Base-by-base conservation (phyloP, 2,329 filamentous ascomycete species). In the Cladosporium oxysporum region DNA sequence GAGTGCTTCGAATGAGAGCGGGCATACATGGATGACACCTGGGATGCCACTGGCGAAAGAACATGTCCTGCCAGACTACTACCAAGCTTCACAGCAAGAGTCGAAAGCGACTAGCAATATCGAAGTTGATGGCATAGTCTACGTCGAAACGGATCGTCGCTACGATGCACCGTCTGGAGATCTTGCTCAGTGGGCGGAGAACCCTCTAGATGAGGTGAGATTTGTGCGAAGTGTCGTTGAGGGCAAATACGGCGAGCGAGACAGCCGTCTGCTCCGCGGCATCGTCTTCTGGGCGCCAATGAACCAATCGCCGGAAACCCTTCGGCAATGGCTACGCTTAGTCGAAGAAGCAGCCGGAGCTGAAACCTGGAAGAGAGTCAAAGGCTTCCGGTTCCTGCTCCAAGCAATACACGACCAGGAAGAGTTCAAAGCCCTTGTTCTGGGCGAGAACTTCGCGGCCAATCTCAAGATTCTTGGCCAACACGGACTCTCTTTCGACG, bases 201-300 rank as follows among this genome's bases (percentile, higher is more conserved):
- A 85, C 55, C 89, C 91, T 0, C 83, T 96, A 3, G 82, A 87
- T 66, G 93, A 96, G 79, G 83, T 96, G 31, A 83, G 83, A 52
- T 92, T 88, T 77, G 76, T 94, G 65, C 82, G 86, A 66, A 84
- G 88, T 47, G 85, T 96, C 66, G 86, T 87, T 3, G 82, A 87
- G 44, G 90, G 90, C 14, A 75, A 83, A 1, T 73, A 74, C 49
- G 72, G 71, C 23, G 61, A 68, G 11, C 65, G 67, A 60, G 84
- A 88, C 62, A 82, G 82, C 16, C 75, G 80, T 28, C 79, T 89
- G 23, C 88, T 91, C 71, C 80, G 89, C 2, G 93, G 85, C 0
- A 86, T 93, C 69, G 84, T 97, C 4, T 88, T 92, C 1, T 97
- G 92, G 91, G 93, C 92, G n/a, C 93, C 93, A 0, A 76, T 97